Percentiles rank a stretch among this genome's conserved stretches.
phyloP scores from a whole-genome alignment of 106 monocot genomes.

The Chionographis japonica region DNA sequence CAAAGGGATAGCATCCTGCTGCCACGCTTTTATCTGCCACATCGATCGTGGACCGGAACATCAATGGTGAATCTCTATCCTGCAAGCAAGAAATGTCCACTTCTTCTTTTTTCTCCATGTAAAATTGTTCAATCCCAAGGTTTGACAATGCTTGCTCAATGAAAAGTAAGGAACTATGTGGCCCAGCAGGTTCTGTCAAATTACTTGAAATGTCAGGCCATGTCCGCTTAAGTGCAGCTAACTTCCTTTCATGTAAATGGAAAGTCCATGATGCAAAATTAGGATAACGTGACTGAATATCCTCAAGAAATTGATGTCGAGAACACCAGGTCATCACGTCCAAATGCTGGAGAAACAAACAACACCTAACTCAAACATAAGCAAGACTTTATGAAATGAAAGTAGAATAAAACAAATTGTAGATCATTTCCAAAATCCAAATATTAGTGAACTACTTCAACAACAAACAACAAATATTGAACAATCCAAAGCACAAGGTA shows the following conservation, averaged over 20 bases:
- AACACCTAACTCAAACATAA: no score
- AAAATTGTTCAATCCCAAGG: conserved; percentile 46
- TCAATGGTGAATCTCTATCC: conserved; percentile 24
- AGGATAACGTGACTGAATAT: conserved; percentile 32
- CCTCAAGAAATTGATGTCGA: conserved; percentile 62
- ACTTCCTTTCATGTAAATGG: conserved; percentile 60
- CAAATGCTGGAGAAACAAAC: conserved; percentile 60
- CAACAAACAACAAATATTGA: no score
- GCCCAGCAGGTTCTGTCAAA: conserved; percentile 10
- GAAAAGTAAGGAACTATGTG: conserved; percentile 47
- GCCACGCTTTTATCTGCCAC: conserved; percentile 10
- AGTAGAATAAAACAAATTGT: no score
- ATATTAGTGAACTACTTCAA: no score
- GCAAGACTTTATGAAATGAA: no score
- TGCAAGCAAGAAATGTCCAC: conserved; percentile 47
- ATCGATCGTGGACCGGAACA: conserved; percentile 29
- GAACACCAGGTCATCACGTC: conserved; percentile 84
- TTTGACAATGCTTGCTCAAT: conserved; percentile 90
- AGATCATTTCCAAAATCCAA: no score
- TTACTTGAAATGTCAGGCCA: conserved; percentile 51
- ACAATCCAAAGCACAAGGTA: no score
- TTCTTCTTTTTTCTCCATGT: conserved; percentile 19
- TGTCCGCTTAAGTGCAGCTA: conserved; percentile 37
- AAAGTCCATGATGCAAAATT: conserved; percentile 46
- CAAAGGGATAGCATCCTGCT: conserved; percentile 63